Percentiles rank a stretch among this genome's conserved stretches.
phyloP scores from a whole-genome alignment of 805 yeast genomes.

The Myxozyma nipponensis region DNA sequence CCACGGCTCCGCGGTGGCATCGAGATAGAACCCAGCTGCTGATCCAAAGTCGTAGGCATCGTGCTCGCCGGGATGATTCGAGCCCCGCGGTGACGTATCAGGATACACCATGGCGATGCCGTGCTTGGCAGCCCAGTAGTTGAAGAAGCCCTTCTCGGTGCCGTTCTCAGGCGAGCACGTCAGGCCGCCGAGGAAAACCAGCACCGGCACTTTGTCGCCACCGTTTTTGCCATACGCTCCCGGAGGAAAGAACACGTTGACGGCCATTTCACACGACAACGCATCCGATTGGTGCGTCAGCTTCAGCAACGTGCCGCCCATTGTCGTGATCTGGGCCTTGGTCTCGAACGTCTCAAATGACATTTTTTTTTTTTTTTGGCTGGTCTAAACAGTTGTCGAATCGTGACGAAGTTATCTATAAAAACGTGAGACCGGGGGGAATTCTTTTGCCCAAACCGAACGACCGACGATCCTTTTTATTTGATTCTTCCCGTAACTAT shows the following conservation, averaged over 20 bases:
- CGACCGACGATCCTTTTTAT: too few species aligned
- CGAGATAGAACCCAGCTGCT: constrained; percentile 92
- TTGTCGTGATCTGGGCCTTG: constrained; percentile 53
- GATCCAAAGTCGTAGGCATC: constrained; percentile 88
- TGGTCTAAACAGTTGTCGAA: too few species aligned
- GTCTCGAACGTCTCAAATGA: constrained; percentile 42
- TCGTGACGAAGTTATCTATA: too few species aligned
- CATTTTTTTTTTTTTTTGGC: neutral
- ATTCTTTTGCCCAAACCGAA: too few species aligned
- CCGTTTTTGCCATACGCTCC: constrained; percentile 36
- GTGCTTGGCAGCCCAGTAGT: constrained; percentile 69
- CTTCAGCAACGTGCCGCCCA: constrained; percentile 74
- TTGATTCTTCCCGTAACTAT: too few species aligned
- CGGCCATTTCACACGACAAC: constrained; percentile 71
- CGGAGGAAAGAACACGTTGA: constrained; percentile 78
- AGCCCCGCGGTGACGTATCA: constrained; percentile 94
- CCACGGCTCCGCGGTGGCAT: constrained; percentile 76
- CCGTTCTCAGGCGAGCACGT: constrained; percentile 94
- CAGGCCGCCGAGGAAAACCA: constrained; percentile 79
- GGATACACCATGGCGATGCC: constrained; percentile 91
- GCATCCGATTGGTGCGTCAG: constrained; percentile 64
- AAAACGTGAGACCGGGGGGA: too few species aligned
- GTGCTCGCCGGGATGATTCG: constrained; percentile 69
- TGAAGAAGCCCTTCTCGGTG: constrained; percentile 87
- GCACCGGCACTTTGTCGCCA: constrained; percentile 54